Evolutionary conservation across 73 alveolate genomes (phyloP).

Genomic region (Paramecium pentaurelia): DNA sequence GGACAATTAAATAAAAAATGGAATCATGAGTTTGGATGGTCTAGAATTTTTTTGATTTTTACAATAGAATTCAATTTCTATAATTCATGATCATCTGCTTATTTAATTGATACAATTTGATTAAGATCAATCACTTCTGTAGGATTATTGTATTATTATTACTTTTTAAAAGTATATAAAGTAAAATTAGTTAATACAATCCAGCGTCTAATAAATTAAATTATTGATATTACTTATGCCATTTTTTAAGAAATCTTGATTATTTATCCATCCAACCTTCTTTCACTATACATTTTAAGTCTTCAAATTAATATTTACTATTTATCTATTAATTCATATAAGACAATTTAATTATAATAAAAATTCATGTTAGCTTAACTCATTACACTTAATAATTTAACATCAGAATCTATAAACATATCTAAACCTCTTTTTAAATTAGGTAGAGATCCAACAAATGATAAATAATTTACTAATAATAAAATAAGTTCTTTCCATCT

Average conservation of each 20-base stretch:
- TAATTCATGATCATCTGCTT: not conserved
- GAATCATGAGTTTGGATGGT: not conserved
- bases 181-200: not conserved
- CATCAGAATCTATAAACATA: not conserved
- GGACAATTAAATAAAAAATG: not conserved
- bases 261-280: not conserved
- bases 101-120: not conserved
- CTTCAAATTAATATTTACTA: not conserved
- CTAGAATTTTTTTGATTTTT: not conserved
- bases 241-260: not conserved
- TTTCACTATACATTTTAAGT: not conserved
- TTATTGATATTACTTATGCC: not conserved
- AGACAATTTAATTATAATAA: not conserved
- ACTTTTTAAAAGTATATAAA: not conserved
- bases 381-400: not conserved
- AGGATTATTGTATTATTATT: not conserved
- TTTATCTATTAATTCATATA: not conserved
- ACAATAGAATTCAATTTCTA: not conserved
- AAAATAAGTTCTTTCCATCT: not conserved
- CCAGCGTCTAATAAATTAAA: not conserved
- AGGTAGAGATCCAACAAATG: not conserved
- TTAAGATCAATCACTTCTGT: not conserved
- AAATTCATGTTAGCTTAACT: not conserved
- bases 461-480: not conserved
- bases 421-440: not conserved